A percentile compares a stretch with the other conserved stretches of the same genome.
Conservation (phyloP, 2,329 filamentous ascomycete species). For the Ceratocystis cubensis region DNA sequence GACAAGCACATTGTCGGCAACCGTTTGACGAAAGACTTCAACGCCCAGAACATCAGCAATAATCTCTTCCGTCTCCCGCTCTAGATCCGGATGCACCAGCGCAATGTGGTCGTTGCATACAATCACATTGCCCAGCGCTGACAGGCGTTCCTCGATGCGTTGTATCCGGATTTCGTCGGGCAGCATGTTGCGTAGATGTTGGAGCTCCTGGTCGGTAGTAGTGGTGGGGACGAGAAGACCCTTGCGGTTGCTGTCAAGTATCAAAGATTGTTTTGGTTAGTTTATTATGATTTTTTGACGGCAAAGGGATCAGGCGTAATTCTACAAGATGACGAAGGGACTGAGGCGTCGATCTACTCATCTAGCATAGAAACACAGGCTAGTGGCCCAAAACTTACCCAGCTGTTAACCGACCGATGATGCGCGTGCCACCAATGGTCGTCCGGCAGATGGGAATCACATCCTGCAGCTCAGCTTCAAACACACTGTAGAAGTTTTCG, state of each 20-base stretch:
- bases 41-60: slow-evolving; percentile 87
- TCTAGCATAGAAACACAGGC: not conserved
- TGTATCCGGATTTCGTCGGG: slow-evolving; percentile 89
- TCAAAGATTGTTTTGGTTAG: not conserved
- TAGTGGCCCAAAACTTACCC: slow-evolving; percentile 43
- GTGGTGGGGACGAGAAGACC: slow-evolving; percentile 91
- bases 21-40: slow-evolving; percentile 84
- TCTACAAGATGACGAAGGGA: not conserved
- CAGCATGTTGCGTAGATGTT: slow-evolving; percentile 89
- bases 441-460: slow-evolving; percentile 93
- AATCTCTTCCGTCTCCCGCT: slow-evolving; percentile 97
- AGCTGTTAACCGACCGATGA: slow-evolving; percentile 88
- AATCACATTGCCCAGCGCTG: slow-evolving; percentile 92
- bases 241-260: slow-evolving; percentile 63
- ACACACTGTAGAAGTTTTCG: slow-evolving; percentile 98
- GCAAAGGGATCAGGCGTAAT: not conserved
- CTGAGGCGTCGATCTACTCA: not conserved
- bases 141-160: slow-evolving; percentile 92
- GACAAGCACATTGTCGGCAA: slow-evolving; percentile 92
- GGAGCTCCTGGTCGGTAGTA: slow-evolving; percentile 94
- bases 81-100: slow-evolving; percentile 87
- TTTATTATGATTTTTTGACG: not conserved
- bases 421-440: slow-evolving; percentile 91
- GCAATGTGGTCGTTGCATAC: slow-evolving; percentile 95
- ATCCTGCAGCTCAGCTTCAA: slow-evolving; percentile 95